Evolutionary conservation across 768 basidiomycete genomes (phyloP).

Genomic region (Coprinellus micaceus): DNA sequence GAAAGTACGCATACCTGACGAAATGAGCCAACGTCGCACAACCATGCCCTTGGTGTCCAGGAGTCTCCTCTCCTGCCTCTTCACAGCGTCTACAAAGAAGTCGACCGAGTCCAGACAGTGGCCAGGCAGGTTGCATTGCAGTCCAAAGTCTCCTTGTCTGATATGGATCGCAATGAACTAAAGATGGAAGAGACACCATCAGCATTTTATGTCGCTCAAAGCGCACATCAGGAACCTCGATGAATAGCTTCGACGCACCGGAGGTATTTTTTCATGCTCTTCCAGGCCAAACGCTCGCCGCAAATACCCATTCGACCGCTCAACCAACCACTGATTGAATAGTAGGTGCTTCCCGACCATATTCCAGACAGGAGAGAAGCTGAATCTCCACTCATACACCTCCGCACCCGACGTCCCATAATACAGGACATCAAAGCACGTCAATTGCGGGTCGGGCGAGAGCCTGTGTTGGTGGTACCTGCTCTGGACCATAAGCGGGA

Average conservation of each 20-base stretch:
- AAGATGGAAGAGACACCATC: background rate
- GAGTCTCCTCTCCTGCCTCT: slow-evolving; percentile 34
- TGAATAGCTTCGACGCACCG: no score
- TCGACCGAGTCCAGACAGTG: slow-evolving; percentile 27
- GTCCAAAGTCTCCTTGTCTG: slow-evolving; percentile 38
- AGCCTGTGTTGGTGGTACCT: background rate
- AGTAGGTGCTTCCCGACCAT: slow-evolving; percentile 6
- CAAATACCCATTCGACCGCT: slow-evolving; percentile 7
- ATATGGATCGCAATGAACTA: slow-evolving; percentile 38
- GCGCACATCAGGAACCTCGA: no score
- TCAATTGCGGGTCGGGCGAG: slow-evolving; percentile 2
- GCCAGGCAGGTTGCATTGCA: slow-evolving; percentile 3
- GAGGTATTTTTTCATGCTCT: slow-evolving; percentile 2
- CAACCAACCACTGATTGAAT: slow-evolving; percentile 5
- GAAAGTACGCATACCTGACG: slow-evolving; percentile 30
- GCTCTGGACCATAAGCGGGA: background rate
- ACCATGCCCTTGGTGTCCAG: slow-evolving; percentile 24
- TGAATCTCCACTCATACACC: slow-evolving; percentile 8
- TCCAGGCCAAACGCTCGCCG: slow-evolving; percentile 2
- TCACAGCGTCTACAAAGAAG: slow-evolving; percentile 31
- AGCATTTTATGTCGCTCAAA: no score
- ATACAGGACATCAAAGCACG: slow-evolving; percentile 10
- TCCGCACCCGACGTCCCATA: slow-evolving; percentile 2
- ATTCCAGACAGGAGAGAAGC: slow-evolving; percentile 9
- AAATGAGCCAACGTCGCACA: slow-evolving; percentile 37